Percentiles rank a stretch among this genome's conserved stretches.
phyloP scores from a whole-genome alignment of 306 rosid genomes.

The Ammopiptanthus mongolicus region DNA sequence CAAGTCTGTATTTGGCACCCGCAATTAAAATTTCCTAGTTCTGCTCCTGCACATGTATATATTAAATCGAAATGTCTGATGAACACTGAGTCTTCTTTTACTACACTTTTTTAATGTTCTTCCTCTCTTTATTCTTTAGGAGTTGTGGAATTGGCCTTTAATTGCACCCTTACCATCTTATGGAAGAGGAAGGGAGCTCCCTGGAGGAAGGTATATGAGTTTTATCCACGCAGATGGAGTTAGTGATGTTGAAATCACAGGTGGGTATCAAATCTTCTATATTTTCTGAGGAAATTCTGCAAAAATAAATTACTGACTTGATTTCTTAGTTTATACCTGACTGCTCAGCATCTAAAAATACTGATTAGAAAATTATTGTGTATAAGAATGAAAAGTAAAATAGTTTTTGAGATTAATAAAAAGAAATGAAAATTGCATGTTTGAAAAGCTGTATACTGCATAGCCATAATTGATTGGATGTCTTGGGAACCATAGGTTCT shows the following conservation, averaged over 20 bases:
- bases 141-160: conserved; percentile 70
- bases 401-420: not conserved
- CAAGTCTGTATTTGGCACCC: not conserved
- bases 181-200: conserved; percentile 92
- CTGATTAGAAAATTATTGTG: not conserved
- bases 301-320: not conserved
- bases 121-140: conserved; percentile 42
- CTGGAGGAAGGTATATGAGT: conserved; percentile 81
- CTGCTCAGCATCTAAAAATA: not conserved
- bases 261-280: conserved; percentile 34
- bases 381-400: not conserved
- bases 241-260: conserved; percentile 73
- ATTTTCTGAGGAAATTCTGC: not conserved
- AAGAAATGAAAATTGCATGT: not conserved
- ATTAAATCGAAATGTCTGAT: not conserved
- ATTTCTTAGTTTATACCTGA: not conserved
- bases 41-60: not conserved
- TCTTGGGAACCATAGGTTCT: not conserved
- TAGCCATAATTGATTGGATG: not conserved
- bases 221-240: conserved; percentile 75
- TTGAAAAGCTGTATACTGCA: not conserved
- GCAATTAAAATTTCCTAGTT: too few relatives aligned
- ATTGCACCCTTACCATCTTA: conserved; percentile 88
- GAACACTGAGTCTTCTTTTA: too few relatives aligned
- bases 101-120: not conserved